Conservation (phyloP, 2,329 filamentous ascomycete species). For the Alternaria angustiovoidea region DNA sequence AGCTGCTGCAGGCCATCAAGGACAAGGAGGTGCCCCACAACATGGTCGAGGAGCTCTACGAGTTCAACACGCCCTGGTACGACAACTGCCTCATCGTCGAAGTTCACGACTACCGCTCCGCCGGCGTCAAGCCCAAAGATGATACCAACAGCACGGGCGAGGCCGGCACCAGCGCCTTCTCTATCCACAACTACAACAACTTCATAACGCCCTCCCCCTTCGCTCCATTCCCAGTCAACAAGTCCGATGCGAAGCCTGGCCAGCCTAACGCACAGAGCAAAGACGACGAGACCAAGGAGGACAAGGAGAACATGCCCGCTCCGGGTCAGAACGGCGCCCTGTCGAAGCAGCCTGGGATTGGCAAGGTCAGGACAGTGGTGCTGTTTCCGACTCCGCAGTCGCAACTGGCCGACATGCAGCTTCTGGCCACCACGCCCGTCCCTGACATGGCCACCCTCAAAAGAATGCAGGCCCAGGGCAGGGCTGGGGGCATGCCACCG, state of each 20-base stretch:
- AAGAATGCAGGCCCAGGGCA: conserved; percentile 57
- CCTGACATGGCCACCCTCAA: conserved; percentile 59
- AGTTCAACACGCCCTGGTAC: conserved; percentile 80
- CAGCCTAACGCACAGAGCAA: conserved; percentile 34
- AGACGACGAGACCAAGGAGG: conserved; percentile 37
- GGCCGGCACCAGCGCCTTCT: conserved; percentile 73
- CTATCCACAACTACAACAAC: conserved; percentile 90
- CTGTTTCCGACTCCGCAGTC: conserved; percentile 84
- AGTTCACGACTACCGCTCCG: conserved; percentile 84
- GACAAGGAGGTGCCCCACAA: conserved; percentile 86
- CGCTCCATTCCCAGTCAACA: conserved; percentile 69
- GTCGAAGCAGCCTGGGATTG: conserved; percentile 57
- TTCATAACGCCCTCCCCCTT: conserved; percentile 90
- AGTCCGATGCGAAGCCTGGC: conserved; percentile 37
- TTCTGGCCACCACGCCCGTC: conserved; percentile 75
- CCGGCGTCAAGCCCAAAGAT: conserved; percentile 65
- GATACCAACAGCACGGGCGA: conserved; percentile 58
- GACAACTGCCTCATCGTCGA: conserved; percentile 93
- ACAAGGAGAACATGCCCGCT: conserved; percentile 68
- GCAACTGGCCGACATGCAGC: conserved; percentile 75
- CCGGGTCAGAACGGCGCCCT: conserved; percentile 55
- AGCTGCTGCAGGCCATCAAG: conserved; percentile 79
- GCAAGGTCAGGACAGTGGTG: conserved; percentile 77
- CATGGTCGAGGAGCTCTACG: conserved; percentile 78
- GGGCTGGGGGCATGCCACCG: conserved; percentile 67